Evolutionary conservation across 495 filamentous ascomycete species (phyloP).

Genomic region (Aspergillus carlsbadensis): DNA sequence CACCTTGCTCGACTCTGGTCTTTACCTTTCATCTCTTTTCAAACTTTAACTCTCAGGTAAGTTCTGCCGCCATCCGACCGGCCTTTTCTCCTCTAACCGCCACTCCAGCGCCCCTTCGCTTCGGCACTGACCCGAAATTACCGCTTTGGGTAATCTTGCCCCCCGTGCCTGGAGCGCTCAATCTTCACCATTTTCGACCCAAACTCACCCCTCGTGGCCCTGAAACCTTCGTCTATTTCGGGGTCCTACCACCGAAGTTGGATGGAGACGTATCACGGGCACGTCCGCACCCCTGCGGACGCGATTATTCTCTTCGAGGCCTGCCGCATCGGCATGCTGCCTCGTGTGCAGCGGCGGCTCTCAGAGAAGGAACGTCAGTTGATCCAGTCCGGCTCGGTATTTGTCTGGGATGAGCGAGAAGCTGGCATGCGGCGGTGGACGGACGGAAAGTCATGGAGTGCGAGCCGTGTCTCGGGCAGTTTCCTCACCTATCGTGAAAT

Average conservation of each 20-base stretch:
- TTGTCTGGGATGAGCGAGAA: slow-evolving; percentile 98
- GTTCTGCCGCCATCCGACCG: slow-evolving; percentile 6
- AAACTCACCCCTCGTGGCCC: slow-evolving; percentile 24
- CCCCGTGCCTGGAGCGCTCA: slow-evolving; percentile 1
- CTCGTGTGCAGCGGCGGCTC: slow-evolving; percentile 86
- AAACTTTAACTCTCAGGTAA: slow-evolving; percentile 22
- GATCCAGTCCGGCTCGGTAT: slow-evolving; percentile 93
- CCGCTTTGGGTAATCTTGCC: slow-evolving; percentile 12
- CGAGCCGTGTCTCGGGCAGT: slow-evolving; percentile 94
- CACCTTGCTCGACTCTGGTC: neutral
- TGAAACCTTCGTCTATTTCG: slow-evolving; percentile 28
- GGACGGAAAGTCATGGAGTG: slow-evolving; percentile 98
- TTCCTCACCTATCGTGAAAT: slow-evolving; percentile 98
- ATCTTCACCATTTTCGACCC: slow-evolving; percentile 7
- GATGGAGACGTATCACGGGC: slow-evolving; percentile 97
- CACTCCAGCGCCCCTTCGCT: neutral
- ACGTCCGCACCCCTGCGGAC: slow-evolving; percentile 87
- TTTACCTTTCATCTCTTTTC: slow-evolving; percentile 3
- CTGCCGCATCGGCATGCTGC: slow-evolving; percentile 84
- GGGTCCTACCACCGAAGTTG: slow-evolving; percentile 30
- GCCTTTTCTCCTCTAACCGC: slow-evolving; percentile 3
- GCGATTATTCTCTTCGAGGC: slow-evolving; percentile 98
- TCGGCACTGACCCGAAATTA: slow-evolving; percentile 4
- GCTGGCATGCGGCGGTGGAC: slow-evolving; percentile 99
- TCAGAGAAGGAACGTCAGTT: slow-evolving; percentile 96